Base-by-base conservation (phyloP, 805 yeast genomes). In the Candida broadrunensis region DNA sequence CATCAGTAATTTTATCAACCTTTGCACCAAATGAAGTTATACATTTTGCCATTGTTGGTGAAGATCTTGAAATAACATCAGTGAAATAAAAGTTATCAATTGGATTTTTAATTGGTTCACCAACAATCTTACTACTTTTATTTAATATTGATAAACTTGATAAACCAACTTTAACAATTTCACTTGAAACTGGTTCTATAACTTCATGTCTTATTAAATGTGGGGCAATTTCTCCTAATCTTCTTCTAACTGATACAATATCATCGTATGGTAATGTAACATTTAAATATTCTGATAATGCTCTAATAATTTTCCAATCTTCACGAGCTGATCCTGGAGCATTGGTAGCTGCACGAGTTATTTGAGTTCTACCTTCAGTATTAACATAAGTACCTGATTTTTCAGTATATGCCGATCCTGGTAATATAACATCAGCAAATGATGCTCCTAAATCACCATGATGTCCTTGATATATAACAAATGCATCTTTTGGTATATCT, bases 401-500 rank as follows among this genome's bases (percentile, higher is more conserved):
- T 64, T 87, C 96, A 30, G 96, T 88, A 75, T 83, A 88, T 30
- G 96, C 95, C 26, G 90, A 76, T 36, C 90, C 90, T 35, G 96
- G 96, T 50, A 87, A 75, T 44, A 87, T 77, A 34, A 87, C 95
- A 62, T 87, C 95, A 34, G 96, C 96, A 52, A 80, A 77, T 7
- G 91, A 81, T 21, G 96, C 96, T 51, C 96, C 96, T 17, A 77
- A 63, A 54, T 87, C 96, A 67, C 96, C 96, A 65, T 87, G 95
- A 65, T 88, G 95, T 41, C 96, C 96, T 68, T 87, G 88, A 68
- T 87, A 87, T 39, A 87, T 81, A 23, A 88, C 96, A 61, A 87
- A 88, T 3, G 96, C 88, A 60, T 87, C 93, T 61, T 73, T 72
- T 50, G 95, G 95, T 52, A 87, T 78, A 44, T 83, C 84, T 44